phyloP scores from a whole-genome alignment of 164 flowering plant species.

The Houttuynia cordata region DNA sequence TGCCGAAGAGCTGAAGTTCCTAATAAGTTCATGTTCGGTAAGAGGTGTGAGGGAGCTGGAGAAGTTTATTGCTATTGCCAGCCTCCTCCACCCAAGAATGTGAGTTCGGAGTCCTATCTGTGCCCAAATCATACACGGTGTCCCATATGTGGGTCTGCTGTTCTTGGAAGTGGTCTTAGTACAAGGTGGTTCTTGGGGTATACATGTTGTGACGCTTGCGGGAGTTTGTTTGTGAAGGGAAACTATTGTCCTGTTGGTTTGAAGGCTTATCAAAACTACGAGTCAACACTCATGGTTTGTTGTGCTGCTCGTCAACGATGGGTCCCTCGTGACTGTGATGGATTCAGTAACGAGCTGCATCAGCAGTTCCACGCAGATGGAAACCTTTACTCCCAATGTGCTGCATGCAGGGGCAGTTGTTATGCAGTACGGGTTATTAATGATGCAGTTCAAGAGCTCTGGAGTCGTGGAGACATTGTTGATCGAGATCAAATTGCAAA shows the following conservation, averaged over 20 bases:
- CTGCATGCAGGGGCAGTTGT: slow-evolving; percentile 96
- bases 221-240: slow-evolving; percentile 96
- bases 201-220: slow-evolving; percentile 98
- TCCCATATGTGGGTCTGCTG: slow-evolving; percentile 90
- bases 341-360: slow-evolving; percentile 91
- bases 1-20: slow-evolving; percentile 93
- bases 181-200: slow-evolving; percentile 96
- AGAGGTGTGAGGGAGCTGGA: slow-evolving; percentile 95
- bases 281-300: slow-evolving; percentile 98
- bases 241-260: slow-evolving; percentile 96
- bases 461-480: slow-evolving; percentile 79
- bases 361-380: slow-evolving; percentile 80
- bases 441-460: slow-evolving; percentile 93
- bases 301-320: slow-evolving; percentile 97
- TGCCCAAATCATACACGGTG: slow-evolving; percentile 94
- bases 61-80: slow-evolving; percentile 96
- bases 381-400: slow-evolving; percentile 79
- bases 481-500: slow-evolving; percentile 71
- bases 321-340: slow-evolving; percentile 97
- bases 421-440: slow-evolving; percentile 63
- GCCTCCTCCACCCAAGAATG: slow-evolving; percentile 99
- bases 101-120: slow-evolving; percentile 73
- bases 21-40: slow-evolving; percentile 86
- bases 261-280: slow-evolving; percentile 98
- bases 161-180: slow-evolving; percentile 91